phyloP scores from a whole-genome alignment of 495 filamentous ascomycete genomes.

The Neurospora sp. region DNA sequence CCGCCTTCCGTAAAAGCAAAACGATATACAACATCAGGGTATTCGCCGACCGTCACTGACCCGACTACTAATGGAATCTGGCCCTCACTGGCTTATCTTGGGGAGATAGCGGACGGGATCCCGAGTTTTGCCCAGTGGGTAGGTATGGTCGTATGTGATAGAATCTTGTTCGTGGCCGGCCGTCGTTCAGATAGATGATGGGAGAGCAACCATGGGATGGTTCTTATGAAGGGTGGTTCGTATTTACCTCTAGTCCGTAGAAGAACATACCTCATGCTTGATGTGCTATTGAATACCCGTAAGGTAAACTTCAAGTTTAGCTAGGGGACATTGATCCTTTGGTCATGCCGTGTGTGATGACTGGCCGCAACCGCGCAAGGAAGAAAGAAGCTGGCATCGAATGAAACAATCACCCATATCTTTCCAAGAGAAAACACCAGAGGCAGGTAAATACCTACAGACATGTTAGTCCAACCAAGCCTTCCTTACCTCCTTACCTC shows the following conservation, averaged over 20 bases:
- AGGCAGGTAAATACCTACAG: too few species aligned
- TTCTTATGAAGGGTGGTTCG: too few species aligned
- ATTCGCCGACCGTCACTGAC: slow-evolving; percentile 28
- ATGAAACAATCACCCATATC: background rate
- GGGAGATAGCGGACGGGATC: slow-evolving; percentile 41
- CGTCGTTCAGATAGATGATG: background rate
- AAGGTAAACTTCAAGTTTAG: too few species aligned
- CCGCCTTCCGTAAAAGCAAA: background rate
- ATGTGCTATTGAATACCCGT: too few species aligned
- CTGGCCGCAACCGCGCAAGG: too few species aligned
- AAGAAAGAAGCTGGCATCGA: background rate
- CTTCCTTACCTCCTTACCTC: background rate
- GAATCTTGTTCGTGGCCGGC: background rate
- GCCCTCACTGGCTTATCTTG: slow-evolving; percentile 26
- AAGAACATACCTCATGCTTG: too few species aligned
- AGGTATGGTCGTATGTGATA: background rate
- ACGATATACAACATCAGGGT: background rate
- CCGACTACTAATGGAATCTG: slow-evolving; percentile 36
- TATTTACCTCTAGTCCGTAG: too few species aligned
- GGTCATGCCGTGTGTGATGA: too few species aligned
- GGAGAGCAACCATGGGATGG: too few species aligned
- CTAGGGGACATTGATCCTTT: background rate
- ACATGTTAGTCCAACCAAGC: background rate
- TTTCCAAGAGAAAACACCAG: background rate
- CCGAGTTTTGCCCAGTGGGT: slow-evolving; percentile 23